phyloP scores from a whole-genome alignment of 2,329 filamentous ascomycete species.

The Zasmidium citrigriseum region DNA sequence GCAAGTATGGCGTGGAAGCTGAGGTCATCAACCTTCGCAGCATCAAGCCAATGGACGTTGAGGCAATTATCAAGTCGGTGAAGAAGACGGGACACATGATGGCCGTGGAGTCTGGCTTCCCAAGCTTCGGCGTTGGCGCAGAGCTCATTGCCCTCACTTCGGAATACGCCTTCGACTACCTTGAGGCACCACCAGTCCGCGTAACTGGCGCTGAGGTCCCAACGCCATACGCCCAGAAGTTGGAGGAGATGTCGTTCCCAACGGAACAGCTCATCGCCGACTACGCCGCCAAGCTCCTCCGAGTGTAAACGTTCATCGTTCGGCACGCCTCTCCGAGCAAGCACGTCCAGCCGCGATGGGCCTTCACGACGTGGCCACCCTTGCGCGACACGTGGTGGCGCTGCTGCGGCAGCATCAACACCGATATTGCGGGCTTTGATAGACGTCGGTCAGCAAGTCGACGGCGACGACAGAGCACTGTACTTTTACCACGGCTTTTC shows the following conservation, averaged over 20 bases:
- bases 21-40: conserved; percentile 99
- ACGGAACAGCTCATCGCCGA: conserved; percentile 83
- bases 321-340: neutral
- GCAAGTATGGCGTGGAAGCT: conserved; percentile 92
- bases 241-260: conserved; percentile 96
- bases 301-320: conserved; percentile 54
- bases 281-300: conserved; percentile 86
- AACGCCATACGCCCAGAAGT: conserved; percentile 87
- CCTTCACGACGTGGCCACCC: conserved; percentile 1
- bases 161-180: conserved; percentile 98
- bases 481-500: conserved; percentile 23
- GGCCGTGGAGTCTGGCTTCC: conserved; percentile 93
- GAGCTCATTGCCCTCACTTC: conserved; percentile 93
- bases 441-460: neutral
- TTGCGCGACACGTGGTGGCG: conserved; percentile 17
- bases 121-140: conserved; percentile 86
- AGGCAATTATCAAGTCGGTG: conserved; percentile 92
- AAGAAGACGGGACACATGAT: conserved; percentile 97
- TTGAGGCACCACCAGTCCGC: conserved; percentile 88
- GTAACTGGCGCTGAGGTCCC: conserved; percentile 97
- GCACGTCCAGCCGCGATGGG: conserved; percentile 7
- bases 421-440: neutral
- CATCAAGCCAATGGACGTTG: conserved; percentile 93
- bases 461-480: conserved; percentile 22
- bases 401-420: conserved; percentile 1